Evolutionary conservation across 768 basidiomycete genomes (phyloP).

Genomic region (Epithele typhae): DNA sequence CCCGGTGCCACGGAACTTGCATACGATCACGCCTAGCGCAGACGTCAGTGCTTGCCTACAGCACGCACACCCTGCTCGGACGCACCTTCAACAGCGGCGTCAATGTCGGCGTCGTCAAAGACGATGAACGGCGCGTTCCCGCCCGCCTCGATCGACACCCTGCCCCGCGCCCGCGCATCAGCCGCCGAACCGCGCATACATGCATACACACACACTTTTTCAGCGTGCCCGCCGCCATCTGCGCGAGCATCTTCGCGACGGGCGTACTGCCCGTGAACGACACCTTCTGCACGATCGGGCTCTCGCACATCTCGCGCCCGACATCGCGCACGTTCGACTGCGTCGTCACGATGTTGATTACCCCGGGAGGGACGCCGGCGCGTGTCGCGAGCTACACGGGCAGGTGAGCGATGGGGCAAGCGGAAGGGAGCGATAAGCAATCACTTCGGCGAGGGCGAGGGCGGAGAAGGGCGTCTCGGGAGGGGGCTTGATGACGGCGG

Average conservation of each 20-base stretch:
- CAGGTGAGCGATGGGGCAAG: no score
- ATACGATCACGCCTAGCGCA: conserved; percentile 57
- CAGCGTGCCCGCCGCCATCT: conserved; percentile 68
- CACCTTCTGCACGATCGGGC: conserved; percentile 79
- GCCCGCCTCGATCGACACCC: conserved; percentile 80
- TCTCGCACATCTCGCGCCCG: conserved; percentile 93
- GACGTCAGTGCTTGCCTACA: no score
- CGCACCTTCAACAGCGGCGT: conserved; percentile 81
- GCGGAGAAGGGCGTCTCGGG: conserved; percentile 93
- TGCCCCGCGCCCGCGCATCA: no score
- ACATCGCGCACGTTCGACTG: conserved; percentile 81
- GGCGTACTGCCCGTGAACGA: conserved; percentile 88
- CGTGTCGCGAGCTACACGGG: conserved; percentile 72
- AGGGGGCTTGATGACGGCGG: conserved; percentile 91
- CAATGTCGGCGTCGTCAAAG: conserved; percentile 93
- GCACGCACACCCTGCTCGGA: conserved; percentile 9
- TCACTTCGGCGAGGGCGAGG: conserved; percentile 86
- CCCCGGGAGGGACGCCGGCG: conserved; percentile 93
- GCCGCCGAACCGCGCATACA: no score
- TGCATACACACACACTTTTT: conserved; percentile 60
- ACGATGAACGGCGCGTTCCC: conserved; percentile 97
- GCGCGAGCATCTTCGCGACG: conserved; percentile 73
- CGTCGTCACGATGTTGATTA: conserved; percentile 92
- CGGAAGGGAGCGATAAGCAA: no score
- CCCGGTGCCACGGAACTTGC: conserved; percentile 78